Evolutionary conservation across 371 early-diverging fungal species (phyloP).

Genomic region (Mortierella sp.): DNA sequence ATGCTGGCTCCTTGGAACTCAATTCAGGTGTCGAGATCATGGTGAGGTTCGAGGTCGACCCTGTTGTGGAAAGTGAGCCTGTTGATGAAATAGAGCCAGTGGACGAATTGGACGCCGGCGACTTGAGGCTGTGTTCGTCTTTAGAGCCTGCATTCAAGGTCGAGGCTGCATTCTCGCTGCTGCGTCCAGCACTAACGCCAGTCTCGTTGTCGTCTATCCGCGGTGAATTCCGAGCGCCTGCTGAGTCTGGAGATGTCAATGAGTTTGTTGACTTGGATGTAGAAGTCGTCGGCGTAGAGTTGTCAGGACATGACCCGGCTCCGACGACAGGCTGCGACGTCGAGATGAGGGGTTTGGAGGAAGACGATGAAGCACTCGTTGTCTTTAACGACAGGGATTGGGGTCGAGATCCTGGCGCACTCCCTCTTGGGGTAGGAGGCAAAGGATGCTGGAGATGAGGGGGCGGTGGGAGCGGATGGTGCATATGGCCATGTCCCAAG

Average conservation of each 20-base stretch:
- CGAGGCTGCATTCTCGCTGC: background rate
- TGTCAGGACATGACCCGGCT: background rate
- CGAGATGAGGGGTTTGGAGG: conserved; percentile 7
- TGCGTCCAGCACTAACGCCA: too few relatives aligned
- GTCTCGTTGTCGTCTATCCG: background rate
- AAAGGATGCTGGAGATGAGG: conserved; percentile 30
- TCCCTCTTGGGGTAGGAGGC: conserved; percentile 12
- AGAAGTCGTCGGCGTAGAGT: background rate
- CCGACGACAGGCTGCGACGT: conserved; percentile 3
- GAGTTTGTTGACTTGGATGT: conserved; percentile 6
- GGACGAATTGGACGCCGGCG: conserved; percentile 3
- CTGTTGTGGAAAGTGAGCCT: conserved; percentile 9
- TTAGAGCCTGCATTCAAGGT: background rate
- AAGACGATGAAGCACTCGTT: conserved; percentile 14
- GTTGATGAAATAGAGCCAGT: conserved; percentile 6
- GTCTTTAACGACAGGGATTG: conserved; percentile 7
- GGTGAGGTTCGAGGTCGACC: conserved; percentile 1
- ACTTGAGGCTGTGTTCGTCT: conserved; percentile 1
- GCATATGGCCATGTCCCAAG: conserved; percentile 5
- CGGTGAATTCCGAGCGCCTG: background rate
- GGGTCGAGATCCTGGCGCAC: conserved; percentile 3
- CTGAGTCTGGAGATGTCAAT: background rate
- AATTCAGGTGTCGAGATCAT: background rate
- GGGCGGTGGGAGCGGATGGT: conserved; percentile 28
- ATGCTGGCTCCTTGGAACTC: too few relatives aligned